Base-by-base conservation (phyloP, 169 alveolate species). In the Plasmodium berghei region DNA sequence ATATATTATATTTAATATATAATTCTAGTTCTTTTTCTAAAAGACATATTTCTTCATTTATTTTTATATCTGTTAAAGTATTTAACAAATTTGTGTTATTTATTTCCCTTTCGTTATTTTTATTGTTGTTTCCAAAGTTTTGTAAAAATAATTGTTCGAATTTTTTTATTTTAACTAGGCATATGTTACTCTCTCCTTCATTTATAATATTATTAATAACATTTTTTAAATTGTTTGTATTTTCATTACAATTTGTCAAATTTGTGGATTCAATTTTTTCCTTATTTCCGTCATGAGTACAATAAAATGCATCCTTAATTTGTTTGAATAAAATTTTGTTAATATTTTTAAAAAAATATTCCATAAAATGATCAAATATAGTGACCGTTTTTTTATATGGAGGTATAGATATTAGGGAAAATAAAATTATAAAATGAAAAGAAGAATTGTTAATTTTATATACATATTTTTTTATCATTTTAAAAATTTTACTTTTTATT, bases 381-480 rank as follows among this genome's bases (percentile, higher is more conserved):
- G 28, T 49, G 10, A 18, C 16, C 0, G 63, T 58, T 5, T 34
- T 75, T n/a, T 45, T 70, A 75, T 63, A 75, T 46, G 89, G 89
- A 5, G 89, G 89, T 14, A 75, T 69, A 1, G 89, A 75, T 20
- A 75, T 16, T 5, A 75, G 71, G 20, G 66, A 42, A 26, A 75
- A 75, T 63, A 75, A 52, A 4, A 75, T 16, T 22, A 62, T 24
- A 14, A 75, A 55, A 24, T 75, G 42, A 64, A 75, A 75, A 64
- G 77, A 75, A n/a, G 63, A 75, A 20, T 67, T 75, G 42, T 75
- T 75, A 42, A 75, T 75, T 63, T 28, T 75, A 12, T 16, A 56
- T 1, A 75, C 22, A 56, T 75, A 40, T 64, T 49, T 75, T 42
- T 49, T 64, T n/a, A 52, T 59, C 48, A 10, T 9, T 28, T 75